These are phyloP conservation scores for Hemileia vastatrix DNA, from an alignment of 1,284 basidiomycete genomes.

Conservation along the genomic window DNA sequence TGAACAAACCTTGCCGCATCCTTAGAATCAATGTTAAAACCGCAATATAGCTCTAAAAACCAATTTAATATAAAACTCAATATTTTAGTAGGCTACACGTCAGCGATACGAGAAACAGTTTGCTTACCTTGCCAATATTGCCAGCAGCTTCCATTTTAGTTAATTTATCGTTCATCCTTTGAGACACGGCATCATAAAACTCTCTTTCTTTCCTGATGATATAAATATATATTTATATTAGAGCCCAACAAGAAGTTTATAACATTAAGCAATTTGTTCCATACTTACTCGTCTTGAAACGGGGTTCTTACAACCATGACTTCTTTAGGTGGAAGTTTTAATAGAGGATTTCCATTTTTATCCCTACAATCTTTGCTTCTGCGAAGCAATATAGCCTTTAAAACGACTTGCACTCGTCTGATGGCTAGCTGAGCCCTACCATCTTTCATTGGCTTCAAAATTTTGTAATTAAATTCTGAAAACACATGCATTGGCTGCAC, in stretches of 20 bases:
- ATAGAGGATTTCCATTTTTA: constrained; percentile 70
- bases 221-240: constrained; percentile 52
- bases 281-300: constrained; percentile 38
- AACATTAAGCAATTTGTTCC: not conserved
- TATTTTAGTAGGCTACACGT: not conserved
- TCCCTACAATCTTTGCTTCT: constrained; percentile 71
- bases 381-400: constrained; percentile 80
- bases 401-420: constrained; percentile 61
- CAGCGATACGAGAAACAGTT: not conserved
- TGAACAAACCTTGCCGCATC: constrained; percentile 65
- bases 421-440: constrained; percentile 63
- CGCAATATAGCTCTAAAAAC: constrained; percentile 46
- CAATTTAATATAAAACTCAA: not conserved
- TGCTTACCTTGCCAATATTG: constrained; percentile 49
- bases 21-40: constrained; percentile 41
- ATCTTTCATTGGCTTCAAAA: constrained; percentile 67
- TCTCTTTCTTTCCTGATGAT: constrained; percentile 58
- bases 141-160: constrained; percentile 33
- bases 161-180: constrained; percentile 61
- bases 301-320: constrained; percentile 57
- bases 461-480: constrained; percentile 50
- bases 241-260: not conserved
- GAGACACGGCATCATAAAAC: constrained; percentile 72
- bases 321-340: constrained; percentile 66
- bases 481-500: constrained; percentile 73